These are phyloP conservation scores for Leccinum disarticulatum DNA, from an alignment of 768 basidiomycete species.

Conservation along the genomic window DNA sequence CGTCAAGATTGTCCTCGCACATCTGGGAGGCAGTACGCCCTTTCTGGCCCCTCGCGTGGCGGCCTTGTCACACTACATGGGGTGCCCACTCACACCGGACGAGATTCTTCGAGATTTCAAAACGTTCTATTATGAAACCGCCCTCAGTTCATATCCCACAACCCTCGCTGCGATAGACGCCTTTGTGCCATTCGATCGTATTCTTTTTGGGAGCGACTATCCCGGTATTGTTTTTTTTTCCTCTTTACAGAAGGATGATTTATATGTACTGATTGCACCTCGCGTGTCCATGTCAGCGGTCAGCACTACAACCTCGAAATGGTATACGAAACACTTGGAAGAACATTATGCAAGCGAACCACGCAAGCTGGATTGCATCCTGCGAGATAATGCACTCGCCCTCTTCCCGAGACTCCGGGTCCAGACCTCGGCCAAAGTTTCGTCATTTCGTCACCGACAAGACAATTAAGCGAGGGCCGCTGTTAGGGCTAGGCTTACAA, in stretches of 20 bases:
- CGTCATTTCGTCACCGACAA: not conserved
- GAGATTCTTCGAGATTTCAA: constrained; percentile 70
- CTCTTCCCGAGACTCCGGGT: constrained; percentile 47
- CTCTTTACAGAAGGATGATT: not conserved
- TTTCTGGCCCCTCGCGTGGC: constrained; percentile 70
- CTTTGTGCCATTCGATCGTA: constrained; percentile 48
- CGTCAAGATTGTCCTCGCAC: constrained; percentile 67
- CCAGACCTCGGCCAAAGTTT: not conserved
- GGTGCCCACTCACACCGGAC: constrained; percentile 57
- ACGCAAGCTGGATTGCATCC: constrained; percentile 42
- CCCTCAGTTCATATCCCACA: constrained; percentile 56
- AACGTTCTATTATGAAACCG: constrained; percentile 74
- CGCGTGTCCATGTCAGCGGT: constrained; percentile 45
- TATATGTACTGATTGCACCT: constrained; percentile 1
- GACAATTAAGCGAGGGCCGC: not conserved
- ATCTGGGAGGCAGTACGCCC: constrained; percentile 69
- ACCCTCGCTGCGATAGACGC: constrained; percentile 51
- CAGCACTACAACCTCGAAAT: constrained; percentile 50
- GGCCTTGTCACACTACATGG: constrained; percentile 67
- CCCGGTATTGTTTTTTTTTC: constrained; percentile 49
- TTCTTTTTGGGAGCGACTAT: constrained; percentile 77
- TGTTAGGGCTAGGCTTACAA: constrained; percentile 4
- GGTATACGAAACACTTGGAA: constrained; percentile 60
- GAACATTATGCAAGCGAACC: constrained; percentile 44
- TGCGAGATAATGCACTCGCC: constrained; percentile 48